phyloP scores from a whole-genome alignment of 352 stramenopile genomes.

The Globisporangium viniferum region DNA sequence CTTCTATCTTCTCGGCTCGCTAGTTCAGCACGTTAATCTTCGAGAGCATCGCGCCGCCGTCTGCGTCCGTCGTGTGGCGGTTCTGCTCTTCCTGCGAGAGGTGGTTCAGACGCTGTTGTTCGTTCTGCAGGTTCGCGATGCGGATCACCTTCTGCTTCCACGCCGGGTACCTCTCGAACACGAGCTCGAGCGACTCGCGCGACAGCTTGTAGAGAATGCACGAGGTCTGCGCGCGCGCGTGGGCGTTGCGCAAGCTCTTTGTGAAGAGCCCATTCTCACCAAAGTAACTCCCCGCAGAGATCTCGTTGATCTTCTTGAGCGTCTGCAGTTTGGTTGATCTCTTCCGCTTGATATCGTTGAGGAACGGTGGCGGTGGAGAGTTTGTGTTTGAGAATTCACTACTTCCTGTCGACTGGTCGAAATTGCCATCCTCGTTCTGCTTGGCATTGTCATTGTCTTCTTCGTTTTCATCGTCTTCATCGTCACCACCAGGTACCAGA shows the following conservation, averaged over 20 bases:
- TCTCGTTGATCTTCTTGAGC: slow-evolving; percentile 35
- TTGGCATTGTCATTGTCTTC: too few relatives aligned
- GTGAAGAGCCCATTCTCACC: slow-evolving; percentile 41
- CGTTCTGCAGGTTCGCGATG: slow-evolving; percentile 32
- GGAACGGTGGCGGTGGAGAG: neutral
- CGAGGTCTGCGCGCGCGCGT: slow-evolving; percentile 32
- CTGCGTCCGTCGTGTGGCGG: slow-evolving; percentile 16
- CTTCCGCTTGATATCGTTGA: neutral
- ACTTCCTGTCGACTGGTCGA: neutral
- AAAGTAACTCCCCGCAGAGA: slow-evolving; percentile 34
- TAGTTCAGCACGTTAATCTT: slow-evolving; percentile 26
- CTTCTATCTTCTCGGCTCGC: slow-evolving; percentile 26
- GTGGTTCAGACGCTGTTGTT: slow-evolving; percentile 15
- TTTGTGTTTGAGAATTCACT: neutral
- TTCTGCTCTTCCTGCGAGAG: slow-evolving; percentile 21
- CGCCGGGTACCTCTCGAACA: slow-evolving; percentile 42
- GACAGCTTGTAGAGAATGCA: slow-evolving; percentile 50
- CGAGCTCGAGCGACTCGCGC: slow-evolving; percentile 34
- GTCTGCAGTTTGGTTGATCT: slow-evolving; percentile 3
- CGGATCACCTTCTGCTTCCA: slow-evolving; percentile 48
- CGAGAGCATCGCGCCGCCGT: slow-evolving; percentile 17
- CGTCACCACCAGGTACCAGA: neutral
- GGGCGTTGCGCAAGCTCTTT: slow-evolving; percentile 30
- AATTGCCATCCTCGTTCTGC: neutral
- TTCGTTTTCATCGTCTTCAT: neutral